Evolutionary conservation across 805 yeast genomes (phyloP).

Genomic region (Wickerhamomyces alni): DNA sequence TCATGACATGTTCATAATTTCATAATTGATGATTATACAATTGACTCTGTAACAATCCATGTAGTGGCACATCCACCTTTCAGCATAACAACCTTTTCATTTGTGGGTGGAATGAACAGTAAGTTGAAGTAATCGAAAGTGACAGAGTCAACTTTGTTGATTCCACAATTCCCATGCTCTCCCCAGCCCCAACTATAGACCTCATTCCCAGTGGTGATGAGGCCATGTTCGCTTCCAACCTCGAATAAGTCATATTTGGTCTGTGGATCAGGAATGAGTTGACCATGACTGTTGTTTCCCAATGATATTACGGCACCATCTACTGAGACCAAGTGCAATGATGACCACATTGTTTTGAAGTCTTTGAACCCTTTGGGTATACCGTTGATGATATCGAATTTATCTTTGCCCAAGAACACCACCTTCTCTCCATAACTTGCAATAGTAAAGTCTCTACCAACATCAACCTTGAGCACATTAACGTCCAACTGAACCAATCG

Average conservation of each 20-base stretch:
- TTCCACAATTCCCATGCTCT: slow-evolving; percentile 94
- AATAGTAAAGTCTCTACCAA: slow-evolving; percentile 59
- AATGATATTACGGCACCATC: slow-evolving; percentile 34
- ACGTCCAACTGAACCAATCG: slow-evolving; percentile 1
- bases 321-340: slow-evolving; percentile 44
- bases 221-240: slow-evolving; percentile 87
- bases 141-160: slow-evolving; percentile 10
- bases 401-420: slow-evolving; percentile 31
- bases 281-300: slow-evolving; percentile 81
- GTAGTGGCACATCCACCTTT: slow-evolving; percentile 66
- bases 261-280: slow-evolving; percentile 31
- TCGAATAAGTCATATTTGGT: slow-evolving; percentile 21
- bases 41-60: slow-evolving; percentile 46
- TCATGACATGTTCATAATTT: slow-evolving; percentile 74
- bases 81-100: slow-evolving; percentile 26
- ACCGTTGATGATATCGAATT: slow-evolving; percentile 10
- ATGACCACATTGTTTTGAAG: slow-evolving; percentile 70
- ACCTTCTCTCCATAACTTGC: slow-evolving; percentile 21
- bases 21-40: too few relatives aligned
- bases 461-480: slow-evolving; percentile 3
- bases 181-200: slow-evolving; percentile 97
- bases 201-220: slow-evolving; percentile 27
- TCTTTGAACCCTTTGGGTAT: slow-evolving; percentile 9
- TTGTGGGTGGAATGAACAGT: slow-evolving; percentile 28
- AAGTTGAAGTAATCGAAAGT: slow-evolving; percentile 31